Conservation (phyloP, 2,329 filamentous ascomycete species). For the Fusarium praegraminearum region DNA sequence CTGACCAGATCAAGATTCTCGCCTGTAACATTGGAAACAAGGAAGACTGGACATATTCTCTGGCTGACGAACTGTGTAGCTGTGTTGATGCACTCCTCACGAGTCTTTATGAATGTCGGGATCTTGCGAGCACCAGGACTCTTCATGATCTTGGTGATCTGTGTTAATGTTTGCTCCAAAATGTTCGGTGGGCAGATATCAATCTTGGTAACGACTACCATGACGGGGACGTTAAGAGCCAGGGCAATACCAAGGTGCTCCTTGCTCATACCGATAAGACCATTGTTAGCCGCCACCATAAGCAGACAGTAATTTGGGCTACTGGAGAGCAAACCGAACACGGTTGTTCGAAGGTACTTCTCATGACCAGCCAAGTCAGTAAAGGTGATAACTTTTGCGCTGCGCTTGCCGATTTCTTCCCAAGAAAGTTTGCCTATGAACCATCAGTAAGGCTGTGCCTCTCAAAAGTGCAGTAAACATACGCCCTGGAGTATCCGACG, state of each 20-base stretch:
- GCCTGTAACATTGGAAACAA: conserved; percentile 97
- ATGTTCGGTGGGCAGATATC: conserved; percentile 98
- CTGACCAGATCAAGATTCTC: conserved; percentile 90
- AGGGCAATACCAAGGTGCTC: conserved; percentile 96
- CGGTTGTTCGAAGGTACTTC: conserved; percentile 92
- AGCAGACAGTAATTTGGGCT: conserved; percentile 97
- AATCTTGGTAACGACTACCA: conserved; percentile 98
- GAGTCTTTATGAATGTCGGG: conserved; percentile 92
- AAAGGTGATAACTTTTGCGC: conserved; percentile 96
- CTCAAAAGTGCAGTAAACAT: conserved; percentile 56
- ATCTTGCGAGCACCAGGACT: conserved; percentile 95
- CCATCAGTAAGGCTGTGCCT: conserved; percentile 26
- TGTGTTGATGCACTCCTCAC: conserved; percentile 93
- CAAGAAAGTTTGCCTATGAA: conserved; percentile 77
- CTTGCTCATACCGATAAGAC: conserved; percentile 97
- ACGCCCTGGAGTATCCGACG: conserved; percentile 84
- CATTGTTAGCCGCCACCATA: conserved; percentile 99
- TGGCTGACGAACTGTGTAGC: conserved; percentile 96
- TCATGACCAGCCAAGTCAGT: conserved; percentile 96
- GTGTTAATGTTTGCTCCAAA: conserved; percentile 89
- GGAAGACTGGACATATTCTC: conserved; percentile 96
- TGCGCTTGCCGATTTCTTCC: conserved; percentile 97
- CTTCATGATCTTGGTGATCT: conserved; percentile 93
- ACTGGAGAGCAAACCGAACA: conserved; percentile 93
- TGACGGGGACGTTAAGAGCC: conserved; percentile 94